A percentile compares a stretch with the other conserved stretches of the same genome.
These are phyloP conservation scores for Sanghuangporus sanghuang DNA, from an alignment of 1,284 basidiomycete genomes.

Conservation along the genomic window DNA sequence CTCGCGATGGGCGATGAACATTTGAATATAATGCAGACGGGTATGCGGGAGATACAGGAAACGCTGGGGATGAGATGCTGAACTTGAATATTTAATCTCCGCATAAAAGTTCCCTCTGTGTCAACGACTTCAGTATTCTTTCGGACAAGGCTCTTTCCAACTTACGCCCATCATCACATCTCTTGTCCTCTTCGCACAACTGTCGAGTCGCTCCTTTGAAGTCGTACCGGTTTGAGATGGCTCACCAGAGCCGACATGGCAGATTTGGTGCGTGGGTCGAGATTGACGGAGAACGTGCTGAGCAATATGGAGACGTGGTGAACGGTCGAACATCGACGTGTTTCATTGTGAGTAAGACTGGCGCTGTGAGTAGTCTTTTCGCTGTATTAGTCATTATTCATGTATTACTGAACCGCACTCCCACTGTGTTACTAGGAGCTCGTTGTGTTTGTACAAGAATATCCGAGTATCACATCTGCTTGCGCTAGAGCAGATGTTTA, in stretches of 20 bases:
- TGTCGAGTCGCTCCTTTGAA: not conserved
- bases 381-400: not conserved
- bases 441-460: conserved; percentile 1
- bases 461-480: not conserved
- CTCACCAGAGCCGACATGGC: not conserved
- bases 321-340: not conserved
- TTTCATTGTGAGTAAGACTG: not conserved
- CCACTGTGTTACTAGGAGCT: not conserved
- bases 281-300: not conserved
- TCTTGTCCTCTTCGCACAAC: too few relatives aligned
- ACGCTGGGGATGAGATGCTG: too few relatives aligned
- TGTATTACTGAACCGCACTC: not conserved
- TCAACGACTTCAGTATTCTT: too few relatives aligned
- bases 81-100: too few relatives aligned
- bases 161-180: too few relatives aligned
- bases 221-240: not conserved
- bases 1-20: too few relatives aligned
- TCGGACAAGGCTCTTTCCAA: too few relatives aligned
- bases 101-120: too few relatives aligned
- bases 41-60: too few relatives aligned
- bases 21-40: too few relatives aligned
- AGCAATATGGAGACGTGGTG: not conserved
- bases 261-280: conserved; percentile 3
- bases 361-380: not conserved
- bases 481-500: not conserved